Conservation (phyloP, 2,329 filamentous ascomycete species). For the Neopestalotiopsis sp. region DNA sequence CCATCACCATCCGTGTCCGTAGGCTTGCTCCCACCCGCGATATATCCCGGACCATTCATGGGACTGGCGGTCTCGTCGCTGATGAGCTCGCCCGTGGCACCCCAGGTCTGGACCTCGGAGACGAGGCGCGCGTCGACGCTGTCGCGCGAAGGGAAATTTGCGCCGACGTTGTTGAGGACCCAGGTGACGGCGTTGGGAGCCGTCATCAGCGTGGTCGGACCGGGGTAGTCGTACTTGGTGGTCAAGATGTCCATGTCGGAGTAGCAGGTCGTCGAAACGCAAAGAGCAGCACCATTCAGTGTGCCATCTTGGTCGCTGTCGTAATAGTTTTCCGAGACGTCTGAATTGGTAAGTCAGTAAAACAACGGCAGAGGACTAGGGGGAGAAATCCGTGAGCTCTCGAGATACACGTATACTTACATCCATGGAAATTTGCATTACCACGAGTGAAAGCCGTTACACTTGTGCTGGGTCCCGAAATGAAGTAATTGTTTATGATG, state of each 20-base stretch:
- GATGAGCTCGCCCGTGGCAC: constrained; percentile 49
- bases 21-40: constrained; percentile 42
- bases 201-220: constrained; percentile 42
- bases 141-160: constrained; percentile 48
- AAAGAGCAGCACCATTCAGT: constrained; percentile 52
- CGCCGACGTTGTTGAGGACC: constrained; percentile 45
- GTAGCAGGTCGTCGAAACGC: constrained; percentile 47
- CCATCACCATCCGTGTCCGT: constrained; percentile 54
- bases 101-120: constrained; percentile 49
- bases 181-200: constrained; percentile 45
- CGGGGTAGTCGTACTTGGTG: constrained; percentile 47
- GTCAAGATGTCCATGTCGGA: constrained; percentile 49
- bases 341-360: constrained; percentile 22
- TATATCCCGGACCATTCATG: constrained; percentile 44
- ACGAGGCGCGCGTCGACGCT: constrained; percentile 47
- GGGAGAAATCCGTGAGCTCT: not conserved
- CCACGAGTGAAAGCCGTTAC: constrained; percentile 58
- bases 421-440: constrained; percentile 58
- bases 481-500: constrained; percentile 62
- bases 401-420: constrained; percentile 26
- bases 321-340: constrained; percentile 57
- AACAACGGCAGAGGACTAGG: not conserved
- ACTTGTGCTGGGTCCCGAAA: constrained; percentile 55
- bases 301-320: constrained; percentile 54
- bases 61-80: constrained; percentile 46